These are phyloP conservation scores for Didymella exigua DNA, from an alignment of 2,329 filamentous ascomycete genomes.

Conservation along the genomic window DNA sequence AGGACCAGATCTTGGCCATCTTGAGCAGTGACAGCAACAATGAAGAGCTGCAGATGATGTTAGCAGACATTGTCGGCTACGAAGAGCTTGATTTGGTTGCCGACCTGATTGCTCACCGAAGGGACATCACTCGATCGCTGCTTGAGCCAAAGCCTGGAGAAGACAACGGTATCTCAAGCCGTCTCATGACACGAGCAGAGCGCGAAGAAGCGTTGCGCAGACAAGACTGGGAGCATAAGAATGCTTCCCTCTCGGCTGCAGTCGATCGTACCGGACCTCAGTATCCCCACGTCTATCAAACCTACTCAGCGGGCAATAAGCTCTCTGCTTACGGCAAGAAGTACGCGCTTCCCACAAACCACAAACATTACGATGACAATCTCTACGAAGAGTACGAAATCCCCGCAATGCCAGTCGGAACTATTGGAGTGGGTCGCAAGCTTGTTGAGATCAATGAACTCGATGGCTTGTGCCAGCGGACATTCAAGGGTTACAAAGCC, in stretches of 20 bases:
- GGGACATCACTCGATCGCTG: slow-evolving; percentile 60
- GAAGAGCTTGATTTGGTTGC: slow-evolving; percentile 93
- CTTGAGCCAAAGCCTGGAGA: slow-evolving; percentile 37
- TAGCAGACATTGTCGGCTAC: slow-evolving; percentile 90
- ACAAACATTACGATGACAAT: slow-evolving; percentile 70
- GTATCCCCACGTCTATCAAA: slow-evolving; percentile 93
- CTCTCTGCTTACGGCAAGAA: slow-evolving; percentile 79
- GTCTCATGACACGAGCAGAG: slow-evolving; percentile 75
- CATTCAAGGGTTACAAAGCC: slow-evolving; percentile 90
- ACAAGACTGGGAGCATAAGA: slow-evolving; percentile 84
- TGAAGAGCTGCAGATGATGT: slow-evolving; percentile 86
- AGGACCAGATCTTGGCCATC: slow-evolving; percentile 76
- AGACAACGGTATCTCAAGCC: slow-evolving; percentile 56
- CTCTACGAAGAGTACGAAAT: slow-evolving; percentile 91
- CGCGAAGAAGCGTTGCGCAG: slow-evolving; percentile 77
- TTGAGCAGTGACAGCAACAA: slow-evolving; percentile 70
- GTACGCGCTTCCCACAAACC: slow-evolving; percentile 81
- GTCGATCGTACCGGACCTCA: slow-evolving; percentile 71
- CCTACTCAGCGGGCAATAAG: slow-evolving; percentile 82
- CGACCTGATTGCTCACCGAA: slow-evolving; percentile 80
- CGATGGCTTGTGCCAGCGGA: slow-evolving; percentile 87
- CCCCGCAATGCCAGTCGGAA: slow-evolving; percentile 80
- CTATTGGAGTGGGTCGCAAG: slow-evolving; percentile 72
- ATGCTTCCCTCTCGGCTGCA: slow-evolving; percentile 70
- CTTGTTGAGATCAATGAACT: slow-evolving; percentile 80